phyloP scores from a whole-genome alignment of 2,329 filamentous ascomycete species.

The Xylariomycetidae sp. region DNA sequence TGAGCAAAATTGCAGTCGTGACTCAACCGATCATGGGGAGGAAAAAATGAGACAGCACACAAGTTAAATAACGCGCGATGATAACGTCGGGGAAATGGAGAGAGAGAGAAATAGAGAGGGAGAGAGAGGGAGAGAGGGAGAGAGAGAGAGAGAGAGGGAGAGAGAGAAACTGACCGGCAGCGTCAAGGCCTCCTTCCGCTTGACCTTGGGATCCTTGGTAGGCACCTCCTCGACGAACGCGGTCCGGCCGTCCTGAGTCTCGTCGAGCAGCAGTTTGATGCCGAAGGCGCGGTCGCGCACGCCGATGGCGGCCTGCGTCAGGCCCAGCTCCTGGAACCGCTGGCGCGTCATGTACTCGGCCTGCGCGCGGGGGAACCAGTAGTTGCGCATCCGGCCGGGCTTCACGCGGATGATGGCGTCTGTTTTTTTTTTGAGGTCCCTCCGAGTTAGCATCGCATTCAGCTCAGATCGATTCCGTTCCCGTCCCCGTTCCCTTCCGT shows the following conservation, averaged over 20 bases:
- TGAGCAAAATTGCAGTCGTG: too few species aligned
- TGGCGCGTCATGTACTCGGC: conserved; percentile 31
- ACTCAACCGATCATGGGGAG: too few species aligned
- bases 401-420: conserved; percentile 32
- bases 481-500: too few species aligned
- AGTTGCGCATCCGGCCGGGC: conserved; percentile 30
- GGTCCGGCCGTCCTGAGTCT: conserved; percentile 8
- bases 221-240: conserved; percentile 1
- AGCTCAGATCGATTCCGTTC: too few species aligned
- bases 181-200: conserved; percentile 20
- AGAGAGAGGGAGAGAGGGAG: neutral
- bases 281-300: conserved; percentile 30
- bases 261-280: conserved; percentile 12
- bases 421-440: conserved; percentile 11
- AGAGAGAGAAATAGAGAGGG: neutral
- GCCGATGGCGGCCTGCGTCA: conserved; percentile 27
- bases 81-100: neutral
- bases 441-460: conserved; percentile 1
- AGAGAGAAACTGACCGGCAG: conserved; percentile 16
- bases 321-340: conserved; percentile 26
- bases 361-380: conserved; percentile 26
- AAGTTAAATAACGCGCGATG: too few species aligned
- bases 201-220: too few species aligned
- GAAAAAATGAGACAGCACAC: too few species aligned
- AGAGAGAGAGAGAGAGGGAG: neutral